A percentile compares a stretch with the other conserved stretches of the same genome.
These are phyloP conservation scores for Pseudogymnoascus sp. DNA, from an alignment of 2,329 filamentous ascomycete species.

Conservation along the genomic window DNA sequence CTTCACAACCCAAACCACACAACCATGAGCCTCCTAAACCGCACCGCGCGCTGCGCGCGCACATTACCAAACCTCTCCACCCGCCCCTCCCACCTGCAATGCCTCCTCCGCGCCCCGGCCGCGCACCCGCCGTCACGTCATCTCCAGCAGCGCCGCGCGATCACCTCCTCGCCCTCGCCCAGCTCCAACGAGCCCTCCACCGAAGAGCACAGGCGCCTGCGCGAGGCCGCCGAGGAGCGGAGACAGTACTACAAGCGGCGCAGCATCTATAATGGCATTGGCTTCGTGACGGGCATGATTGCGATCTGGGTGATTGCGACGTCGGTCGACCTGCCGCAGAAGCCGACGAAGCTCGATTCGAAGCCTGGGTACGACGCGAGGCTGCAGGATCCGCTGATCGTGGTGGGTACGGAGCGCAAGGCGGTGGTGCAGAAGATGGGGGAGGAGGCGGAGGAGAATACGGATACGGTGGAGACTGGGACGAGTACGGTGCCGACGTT, in stretches of 20 bases:
- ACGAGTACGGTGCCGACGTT: slow-evolving; percentile 26
- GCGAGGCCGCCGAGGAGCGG: slow-evolving; percentile 9
- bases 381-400: slow-evolving; percentile 21
- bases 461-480: slow-evolving; percentile 27
- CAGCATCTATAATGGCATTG: slow-evolving; percentile 21
- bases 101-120: slow-evolving; percentile 6
- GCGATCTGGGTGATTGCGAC: slow-evolving; percentile 26
- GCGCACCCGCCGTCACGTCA: not conserved
- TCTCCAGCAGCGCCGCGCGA: slow-evolving; percentile 1
- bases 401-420: slow-evolving; percentile 24
- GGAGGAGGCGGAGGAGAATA: slow-evolving; percentile 31
- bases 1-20: not conserved
- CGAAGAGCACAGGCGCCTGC: not conserved
- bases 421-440: slow-evolving; percentile 24
- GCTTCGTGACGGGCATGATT: slow-evolving; percentile 23
- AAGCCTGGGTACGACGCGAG: slow-evolving; percentile 6
- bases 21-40: not conserved
- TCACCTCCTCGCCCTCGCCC: not conserved
- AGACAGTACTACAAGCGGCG: slow-evolving; percentile 25
- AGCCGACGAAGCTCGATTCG: slow-evolving; percentile 18
- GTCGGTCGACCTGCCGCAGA: slow-evolving; percentile 20
- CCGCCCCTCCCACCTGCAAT: not conserved
- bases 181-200: not conserved
- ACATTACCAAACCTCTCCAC: not conserved
- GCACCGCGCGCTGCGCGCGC: slow-evolving; percentile 1